A percentile compares a stretch with the other conserved stretches of the same genome.
These are phyloP conservation scores for Diplocarpon rosae DNA, from an alignment of 2,329 filamentous ascomycete species.

Conservation along the genomic window DNA sequence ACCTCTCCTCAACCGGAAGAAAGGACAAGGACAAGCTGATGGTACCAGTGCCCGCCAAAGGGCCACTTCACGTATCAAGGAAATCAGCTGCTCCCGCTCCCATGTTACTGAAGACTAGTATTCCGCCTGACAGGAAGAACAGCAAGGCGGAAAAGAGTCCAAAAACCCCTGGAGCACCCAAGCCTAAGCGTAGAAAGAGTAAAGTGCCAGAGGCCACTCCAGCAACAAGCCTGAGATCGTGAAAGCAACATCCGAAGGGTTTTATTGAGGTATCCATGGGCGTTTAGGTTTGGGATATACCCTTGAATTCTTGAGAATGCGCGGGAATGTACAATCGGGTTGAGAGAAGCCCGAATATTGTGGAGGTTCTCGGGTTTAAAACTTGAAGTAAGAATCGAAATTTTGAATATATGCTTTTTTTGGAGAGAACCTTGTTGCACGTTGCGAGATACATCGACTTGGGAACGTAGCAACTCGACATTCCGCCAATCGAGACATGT, in stretches of 20 bases:
- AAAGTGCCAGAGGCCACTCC: conserved; percentile 11
- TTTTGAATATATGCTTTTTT: too few relatives aligned
- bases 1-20: conserved; percentile 49
- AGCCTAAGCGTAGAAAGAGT: conserved; percentile 31
- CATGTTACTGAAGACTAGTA: conserved; percentile 19
- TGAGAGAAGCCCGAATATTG: too few relatives aligned
- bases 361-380: too few relatives aligned
- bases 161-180: conserved; percentile 26
- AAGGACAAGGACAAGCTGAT: conserved; percentile 23
- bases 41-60: conserved; percentile 12
- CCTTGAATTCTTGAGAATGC: not conserved
- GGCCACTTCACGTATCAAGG: conserved; percentile 8
- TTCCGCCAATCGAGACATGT: too few relatives aligned
- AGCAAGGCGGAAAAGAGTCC: conserved; percentile 25
- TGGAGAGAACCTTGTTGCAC: too few relatives aligned
- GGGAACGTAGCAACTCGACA: too few relatives aligned
- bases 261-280: not conserved
- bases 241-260: not conserved
- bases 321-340: too few relatives aligned
- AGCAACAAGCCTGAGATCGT: not conserved
- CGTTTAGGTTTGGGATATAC: conserved; percentile 4
- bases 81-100: conserved; percentile 14
- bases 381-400: too few relatives aligned
- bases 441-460: too few relatives aligned
- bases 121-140: conserved; percentile 21